These are phyloP conservation scores for Oxyria digyna DNA, from an alignment of 148 eudicot species.

Conservation along the genomic window DNA sequence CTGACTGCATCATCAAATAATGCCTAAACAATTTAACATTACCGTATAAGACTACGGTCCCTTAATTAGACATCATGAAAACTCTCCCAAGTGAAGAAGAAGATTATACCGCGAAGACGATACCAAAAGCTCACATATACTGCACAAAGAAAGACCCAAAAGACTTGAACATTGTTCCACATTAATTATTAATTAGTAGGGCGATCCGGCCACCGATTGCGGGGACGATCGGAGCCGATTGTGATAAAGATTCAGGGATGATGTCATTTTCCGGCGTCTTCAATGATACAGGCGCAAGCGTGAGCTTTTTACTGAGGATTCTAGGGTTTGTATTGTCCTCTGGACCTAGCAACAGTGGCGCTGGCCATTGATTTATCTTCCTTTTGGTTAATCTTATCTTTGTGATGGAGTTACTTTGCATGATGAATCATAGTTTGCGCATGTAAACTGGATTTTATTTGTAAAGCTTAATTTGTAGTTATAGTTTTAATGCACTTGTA, in stretches of 20 bases:
- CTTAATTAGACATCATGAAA: conserved; percentile 81
- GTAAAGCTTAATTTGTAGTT: not conserved
- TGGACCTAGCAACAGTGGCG: conserved; percentile 8
- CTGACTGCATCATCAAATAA: not conserved
- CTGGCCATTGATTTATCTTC: not conserved
- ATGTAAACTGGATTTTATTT: not conserved
- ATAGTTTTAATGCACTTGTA: too few relatives aligned
- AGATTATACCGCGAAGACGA: too few relatives aligned
- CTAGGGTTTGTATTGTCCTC: conserved; percentile 7
- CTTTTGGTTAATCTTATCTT: not conserved
- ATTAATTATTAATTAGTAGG: too few relatives aligned
- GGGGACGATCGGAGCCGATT: not conserved
- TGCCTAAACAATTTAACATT: not conserved
- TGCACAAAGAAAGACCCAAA: too few relatives aligned
- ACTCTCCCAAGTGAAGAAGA: conserved; percentile 92
- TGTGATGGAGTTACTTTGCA: not conserved
- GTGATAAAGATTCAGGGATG: not conserved
- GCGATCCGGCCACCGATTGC: not conserved
- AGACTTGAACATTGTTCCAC: too few relatives aligned
- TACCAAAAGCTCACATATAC: too few relatives aligned
- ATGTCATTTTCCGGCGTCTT: not conserved
- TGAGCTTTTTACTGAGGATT: not conserved
- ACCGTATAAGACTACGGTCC: conserved; percentile 94
- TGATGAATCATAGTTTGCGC: too few relatives aligned
- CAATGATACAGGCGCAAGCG: not conserved